Conservation (phyloP, 306 rosid genomes). For the Leucaena leucocephala region DNA sequence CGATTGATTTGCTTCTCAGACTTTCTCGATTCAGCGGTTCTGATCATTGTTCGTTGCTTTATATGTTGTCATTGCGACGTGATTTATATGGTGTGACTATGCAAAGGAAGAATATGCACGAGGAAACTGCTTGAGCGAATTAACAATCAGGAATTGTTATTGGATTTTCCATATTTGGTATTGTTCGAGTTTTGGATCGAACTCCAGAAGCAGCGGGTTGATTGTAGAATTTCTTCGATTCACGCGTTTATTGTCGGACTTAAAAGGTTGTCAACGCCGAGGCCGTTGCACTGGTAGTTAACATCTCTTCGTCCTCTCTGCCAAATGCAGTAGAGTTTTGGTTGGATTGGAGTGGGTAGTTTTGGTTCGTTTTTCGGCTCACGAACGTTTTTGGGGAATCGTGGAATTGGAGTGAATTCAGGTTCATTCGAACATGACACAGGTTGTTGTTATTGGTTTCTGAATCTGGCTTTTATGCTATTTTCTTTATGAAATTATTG, state of each 20-base stretch:
- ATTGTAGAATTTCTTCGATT: not conserved
- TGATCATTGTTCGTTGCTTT: not conserved
- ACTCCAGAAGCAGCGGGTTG: not conserved
- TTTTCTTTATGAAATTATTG: constrained; percentile 3
- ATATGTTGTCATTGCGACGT: not conserved
- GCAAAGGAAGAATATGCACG: not conserved
- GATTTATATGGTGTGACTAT: not conserved
- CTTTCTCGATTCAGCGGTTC: not conserved
- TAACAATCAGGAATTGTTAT: constrained; percentile 11
- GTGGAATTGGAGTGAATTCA: constrained; percentile 14
- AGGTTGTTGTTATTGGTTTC: constrained; percentile 43
- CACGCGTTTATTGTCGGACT: not conserved
- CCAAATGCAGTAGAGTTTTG: constrained; percentile 14
- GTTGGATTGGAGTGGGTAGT: constrained; percentile 11
- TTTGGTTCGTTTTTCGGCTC: not conserved
- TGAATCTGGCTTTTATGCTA: not conserved
- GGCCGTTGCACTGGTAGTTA: not conserved
- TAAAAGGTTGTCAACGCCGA: constrained; percentile 4
- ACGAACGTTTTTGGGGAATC: constrained; percentile 26
- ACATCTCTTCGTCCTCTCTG: not conserved
- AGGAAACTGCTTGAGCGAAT: constrained; percentile 9
- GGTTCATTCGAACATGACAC: constrained; percentile 44
- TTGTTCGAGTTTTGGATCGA: not conserved
- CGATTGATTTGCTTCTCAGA: constrained; percentile 5
- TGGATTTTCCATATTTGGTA: not conserved